phyloP scores from a whole-genome alignment of 768 basidiomycete species.

The Boletus rufocinnamomeus region DNA sequence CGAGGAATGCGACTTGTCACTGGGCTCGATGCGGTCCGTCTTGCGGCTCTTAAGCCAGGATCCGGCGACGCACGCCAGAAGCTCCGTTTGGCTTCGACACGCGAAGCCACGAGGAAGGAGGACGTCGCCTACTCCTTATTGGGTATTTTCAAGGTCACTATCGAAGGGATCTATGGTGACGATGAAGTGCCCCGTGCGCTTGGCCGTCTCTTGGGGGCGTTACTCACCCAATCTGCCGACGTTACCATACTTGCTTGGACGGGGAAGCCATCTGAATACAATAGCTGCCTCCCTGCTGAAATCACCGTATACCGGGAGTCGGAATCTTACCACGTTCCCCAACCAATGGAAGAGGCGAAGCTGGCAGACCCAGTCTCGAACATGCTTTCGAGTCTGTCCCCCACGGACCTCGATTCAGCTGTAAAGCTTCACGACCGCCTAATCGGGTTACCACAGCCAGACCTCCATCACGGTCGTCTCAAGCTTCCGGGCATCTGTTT shows the following conservation, averaged over 20 bases:
- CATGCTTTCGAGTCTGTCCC: neutral
- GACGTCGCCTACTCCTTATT: too few species aligned
- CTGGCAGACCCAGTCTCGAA: neutral
- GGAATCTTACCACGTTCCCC: conserved; percentile 7
- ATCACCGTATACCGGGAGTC: conserved; percentile 13
- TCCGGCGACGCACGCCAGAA: too few species aligned
- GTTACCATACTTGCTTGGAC: conserved; percentile 20
- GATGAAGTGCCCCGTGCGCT: too few species aligned
- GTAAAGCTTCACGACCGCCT: conserved; percentile 13
- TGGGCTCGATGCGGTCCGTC: too few species aligned
- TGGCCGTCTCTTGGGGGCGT: too few species aligned
- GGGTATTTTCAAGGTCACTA: too few species aligned
- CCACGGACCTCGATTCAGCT: neutral
- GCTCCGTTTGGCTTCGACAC: too few species aligned
- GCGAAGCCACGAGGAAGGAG: too few species aligned
- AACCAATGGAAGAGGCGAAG: neutral
- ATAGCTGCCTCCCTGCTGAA: conserved; percentile 22
- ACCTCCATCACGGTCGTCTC: conserved; percentile 13
- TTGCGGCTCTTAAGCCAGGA: too few species aligned
- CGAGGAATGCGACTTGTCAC: too few species aligned
- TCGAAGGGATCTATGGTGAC: too few species aligned
- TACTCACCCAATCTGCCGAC: conserved; percentile 15
- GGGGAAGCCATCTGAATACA: conserved; percentile 18
- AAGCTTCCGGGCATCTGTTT: conserved; percentile 13
- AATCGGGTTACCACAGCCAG: neutral